Evolutionary conservation across 1,284 basidiomycete species (phyloP).

Genomic region (Sporisorium scitamineum): DNA sequence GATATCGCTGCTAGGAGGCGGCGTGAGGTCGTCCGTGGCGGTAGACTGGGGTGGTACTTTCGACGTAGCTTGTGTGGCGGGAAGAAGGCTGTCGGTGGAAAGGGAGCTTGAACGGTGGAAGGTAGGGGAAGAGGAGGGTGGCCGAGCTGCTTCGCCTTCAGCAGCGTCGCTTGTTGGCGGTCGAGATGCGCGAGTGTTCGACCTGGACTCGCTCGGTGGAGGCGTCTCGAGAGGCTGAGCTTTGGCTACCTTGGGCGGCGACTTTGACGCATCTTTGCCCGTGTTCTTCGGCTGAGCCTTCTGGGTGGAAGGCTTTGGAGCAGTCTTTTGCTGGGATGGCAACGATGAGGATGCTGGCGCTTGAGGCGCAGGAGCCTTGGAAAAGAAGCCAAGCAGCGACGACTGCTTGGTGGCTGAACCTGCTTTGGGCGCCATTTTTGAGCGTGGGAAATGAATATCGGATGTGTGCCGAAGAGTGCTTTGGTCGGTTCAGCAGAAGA

Average conservation of each 20-base stretch:
- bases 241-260: slow-evolving; percentile 5
- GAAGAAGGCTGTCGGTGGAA: slow-evolving; percentile 26
- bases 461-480: slow-evolving; percentile 9
- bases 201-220: slow-evolving; percentile 40
- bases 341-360: slow-evolving; percentile 16
- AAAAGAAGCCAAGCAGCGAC: slow-evolving; percentile 58
- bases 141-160: slow-evolving; percentile 6
- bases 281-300: slow-evolving; percentile 5
- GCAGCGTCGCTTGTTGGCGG: neutral
- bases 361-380: slow-evolving; percentile 37
- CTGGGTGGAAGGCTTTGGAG: neutral
- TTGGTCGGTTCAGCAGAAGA: neutral
- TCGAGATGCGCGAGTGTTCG: slow-evolving; percentile 23
- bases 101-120: slow-evolving; percentile 43
- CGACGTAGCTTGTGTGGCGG: slow-evolving; percentile 12
- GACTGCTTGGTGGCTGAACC: slow-evolving; percentile 41
- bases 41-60: slow-evolving; percentile 6
- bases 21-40: slow-evolving; percentile 44
- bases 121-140: slow-evolving; percentile 35
- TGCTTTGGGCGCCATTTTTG: slow-evolving; percentile 26
- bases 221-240: slow-evolving; percentile 38
- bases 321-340: slow-evolving; percentile 6
- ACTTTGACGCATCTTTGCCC: slow-evolving; percentile 12
- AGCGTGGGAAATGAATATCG: slow-evolving; percentile 1
- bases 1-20: slow-evolving; percentile 41